Conservation (phyloP, 108 stramenopile species). For the Aurantiochytrium sp. region DNA sequence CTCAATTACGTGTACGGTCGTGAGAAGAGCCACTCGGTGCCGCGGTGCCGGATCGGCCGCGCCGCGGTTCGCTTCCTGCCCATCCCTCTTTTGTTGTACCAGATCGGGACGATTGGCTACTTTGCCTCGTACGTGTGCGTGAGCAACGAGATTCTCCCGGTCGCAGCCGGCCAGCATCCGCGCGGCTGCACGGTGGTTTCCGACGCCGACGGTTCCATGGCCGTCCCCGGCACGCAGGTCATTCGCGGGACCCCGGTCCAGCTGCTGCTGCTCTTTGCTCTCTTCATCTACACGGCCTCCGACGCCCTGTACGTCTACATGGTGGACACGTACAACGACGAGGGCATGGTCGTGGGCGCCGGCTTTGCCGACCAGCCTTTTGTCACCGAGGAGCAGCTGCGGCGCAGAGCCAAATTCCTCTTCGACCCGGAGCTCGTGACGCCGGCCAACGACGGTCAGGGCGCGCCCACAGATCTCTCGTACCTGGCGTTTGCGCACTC, state of each 20-base stretch:
- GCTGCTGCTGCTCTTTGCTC: background rate
- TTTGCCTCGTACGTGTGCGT: conserved; percentile 24
- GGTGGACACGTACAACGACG: conserved; percentile 17
- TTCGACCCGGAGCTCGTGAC: background rate
- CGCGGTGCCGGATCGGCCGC: conserved; percentile 17
- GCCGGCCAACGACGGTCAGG: background rate
- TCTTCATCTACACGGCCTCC: conserved; percentile 27
- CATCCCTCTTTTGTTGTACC: conserved; percentile 2
- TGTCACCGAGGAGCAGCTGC: conserved; percentile 1
- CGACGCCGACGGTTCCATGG: background rate
- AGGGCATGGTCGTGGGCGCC: conserved; percentile 11
- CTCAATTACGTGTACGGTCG: background rate
- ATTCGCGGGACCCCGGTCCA: conserved; percentile 4
- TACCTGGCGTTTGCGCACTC: background rate
- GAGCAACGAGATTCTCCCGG: background rate
- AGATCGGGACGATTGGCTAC: conserved; percentile 17
- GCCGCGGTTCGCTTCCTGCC: conserved; percentile 10
- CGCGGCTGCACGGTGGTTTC: conserved; percentile 20
- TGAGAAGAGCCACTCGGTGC: background rate
- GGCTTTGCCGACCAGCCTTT: background rate
- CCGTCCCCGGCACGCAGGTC: conserved; percentile 19
- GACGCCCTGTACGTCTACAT: background rate
- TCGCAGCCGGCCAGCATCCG: background rate
- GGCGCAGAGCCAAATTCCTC: background rate
- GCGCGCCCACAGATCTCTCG: background rate